phyloP scores from a whole-genome alignment of 2,329 filamentous ascomycete genomes.

The Beauveria australis region DNA sequence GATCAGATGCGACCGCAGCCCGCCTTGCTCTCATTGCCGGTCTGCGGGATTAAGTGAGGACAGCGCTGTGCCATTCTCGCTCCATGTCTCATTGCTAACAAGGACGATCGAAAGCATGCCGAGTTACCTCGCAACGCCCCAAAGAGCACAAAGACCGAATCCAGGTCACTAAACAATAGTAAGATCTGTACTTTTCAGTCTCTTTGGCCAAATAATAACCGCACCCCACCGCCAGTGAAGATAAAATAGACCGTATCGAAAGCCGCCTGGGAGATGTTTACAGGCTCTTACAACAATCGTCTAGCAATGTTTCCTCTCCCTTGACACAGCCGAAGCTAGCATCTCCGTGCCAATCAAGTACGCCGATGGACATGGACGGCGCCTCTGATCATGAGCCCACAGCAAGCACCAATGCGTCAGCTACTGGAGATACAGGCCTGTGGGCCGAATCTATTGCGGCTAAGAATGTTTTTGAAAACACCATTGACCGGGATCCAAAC shows the following conservation, averaged over 20 bases:
- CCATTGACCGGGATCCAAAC: neutral
- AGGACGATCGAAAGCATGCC: neutral
- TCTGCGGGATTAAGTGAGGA: neutral
- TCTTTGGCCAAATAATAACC: neutral
- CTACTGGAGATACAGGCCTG: neutral
- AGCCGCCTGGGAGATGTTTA: slow-evolving; percentile 1
- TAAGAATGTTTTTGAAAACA: neutral
- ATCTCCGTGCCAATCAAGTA: neutral
- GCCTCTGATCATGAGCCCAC: neutral
- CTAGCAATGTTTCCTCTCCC: neutral
- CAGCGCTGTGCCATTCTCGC: neutral
- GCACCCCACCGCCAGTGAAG: neutral
- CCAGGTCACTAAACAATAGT: slow-evolving; percentile 6
- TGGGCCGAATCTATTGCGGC: neutral
- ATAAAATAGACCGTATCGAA: slow-evolving; percentile 7
- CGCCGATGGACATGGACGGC: neutral
- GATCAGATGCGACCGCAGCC: slow-evolving; percentile 1
- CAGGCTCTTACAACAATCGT: neutral
- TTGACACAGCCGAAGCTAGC: neutral
- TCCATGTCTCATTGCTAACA: neutral
- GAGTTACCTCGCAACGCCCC: neutral
- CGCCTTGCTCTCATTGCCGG: slow-evolving; percentile 6
- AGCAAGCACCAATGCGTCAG: neutral
- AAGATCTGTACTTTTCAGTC: neutral
- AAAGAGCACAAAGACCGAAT: slow-evolving; percentile 4